These are phyloP conservation scores for Hanseniaspora taiwanica DNA, from an alignment of 805 yeast species.

Conservation along the genomic window DNA sequence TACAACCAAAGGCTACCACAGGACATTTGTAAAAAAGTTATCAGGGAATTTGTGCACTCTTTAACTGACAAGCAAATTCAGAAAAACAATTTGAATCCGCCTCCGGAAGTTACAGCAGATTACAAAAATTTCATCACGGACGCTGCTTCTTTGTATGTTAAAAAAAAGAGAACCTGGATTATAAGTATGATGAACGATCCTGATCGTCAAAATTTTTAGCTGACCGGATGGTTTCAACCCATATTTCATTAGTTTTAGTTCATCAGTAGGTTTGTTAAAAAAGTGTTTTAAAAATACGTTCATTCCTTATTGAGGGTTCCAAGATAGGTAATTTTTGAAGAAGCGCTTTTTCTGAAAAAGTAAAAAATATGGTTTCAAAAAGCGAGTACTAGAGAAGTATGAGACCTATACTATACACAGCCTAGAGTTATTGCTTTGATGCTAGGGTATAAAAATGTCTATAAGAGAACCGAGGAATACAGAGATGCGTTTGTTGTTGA, in stretches of 20 bases:
- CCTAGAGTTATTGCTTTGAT: too few relatives aligned
- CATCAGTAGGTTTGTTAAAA: background rate
- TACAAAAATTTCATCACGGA: background rate
- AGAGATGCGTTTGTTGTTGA: too few relatives aligned
- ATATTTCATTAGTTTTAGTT: too few relatives aligned
- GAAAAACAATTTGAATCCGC: slow-evolving; percentile 10
- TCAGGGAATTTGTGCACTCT: slow-evolving; percentile 5
- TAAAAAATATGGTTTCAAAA: background rate
- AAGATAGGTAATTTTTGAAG: background rate
- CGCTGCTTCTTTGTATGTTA: background rate
- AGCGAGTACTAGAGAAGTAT: too few relatives aligned
- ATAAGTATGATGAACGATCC: background rate
- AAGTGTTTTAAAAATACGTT: background rate
- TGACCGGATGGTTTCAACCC: too few relatives aligned
- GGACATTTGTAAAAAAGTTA: slow-evolving; percentile 51
- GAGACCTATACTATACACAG: too few relatives aligned
- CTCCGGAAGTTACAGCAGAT: background rate
- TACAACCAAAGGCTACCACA: slow-evolving; percentile 60
- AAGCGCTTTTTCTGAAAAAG: too few relatives aligned
- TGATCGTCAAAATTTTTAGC: too few relatives aligned
- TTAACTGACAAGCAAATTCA: slow-evolving; percentile 55
- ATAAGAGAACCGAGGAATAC: too few relatives aligned
- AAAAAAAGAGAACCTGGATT: background rate
- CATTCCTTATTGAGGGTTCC: background rate
- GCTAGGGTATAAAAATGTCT: too few relatives aligned